Evolutionary conservation across 2,329 filamentous ascomycete species (phyloP), one percentile per base, ranked within the genome.

Genomic region (Fusarium heterosporum): DNA sequence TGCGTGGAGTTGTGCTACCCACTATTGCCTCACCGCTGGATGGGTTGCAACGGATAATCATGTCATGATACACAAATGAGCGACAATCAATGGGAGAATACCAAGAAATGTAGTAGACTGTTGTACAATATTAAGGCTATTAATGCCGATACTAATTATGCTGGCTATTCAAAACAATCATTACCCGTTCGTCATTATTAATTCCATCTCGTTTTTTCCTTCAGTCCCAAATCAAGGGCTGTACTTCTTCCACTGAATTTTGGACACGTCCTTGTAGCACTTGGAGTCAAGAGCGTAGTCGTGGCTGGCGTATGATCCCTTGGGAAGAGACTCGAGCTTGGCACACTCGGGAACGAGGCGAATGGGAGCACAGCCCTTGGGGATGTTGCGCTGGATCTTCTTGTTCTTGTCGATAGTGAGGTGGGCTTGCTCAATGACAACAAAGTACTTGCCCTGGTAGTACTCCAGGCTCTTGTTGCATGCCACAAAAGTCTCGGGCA

Each of bases 331-430:
- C 13, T 77, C 69, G 38, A 84, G 68, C 54, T 66, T 45, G 0
- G 78, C 76, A 48, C 83, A 85, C 71, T 82, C 74, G 10, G 83
- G 79, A 16, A 84, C 64, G 46, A 85, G 71, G 10, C 70, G 74
- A 38, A 85, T 73, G 9, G 78, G 73, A 3, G 76, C 79, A 61
- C 84, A 86, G 4, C 73, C 77, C 40, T 76, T 61, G 34, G 72
- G 72, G 28, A 74, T 69, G 40, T 73, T 68, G 17, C 65, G 55
- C 48, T 70, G 65, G 38, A 71, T 69, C 55, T 69, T 47, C 22
- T 62, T 55, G 39, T 70, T 55, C 39, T 71, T 70, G 12, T 68
- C 54, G 52, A 71, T 64, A 6, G 68, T 57, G 57, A 71, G 56
- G 61, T 77, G 76, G 25, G 76, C 73, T 41, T 79, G 80, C 64